Evolutionary conservation across 108 stramenopile genomes (phyloP).

Genomic region (Licmophora abbreviata): DNA sequence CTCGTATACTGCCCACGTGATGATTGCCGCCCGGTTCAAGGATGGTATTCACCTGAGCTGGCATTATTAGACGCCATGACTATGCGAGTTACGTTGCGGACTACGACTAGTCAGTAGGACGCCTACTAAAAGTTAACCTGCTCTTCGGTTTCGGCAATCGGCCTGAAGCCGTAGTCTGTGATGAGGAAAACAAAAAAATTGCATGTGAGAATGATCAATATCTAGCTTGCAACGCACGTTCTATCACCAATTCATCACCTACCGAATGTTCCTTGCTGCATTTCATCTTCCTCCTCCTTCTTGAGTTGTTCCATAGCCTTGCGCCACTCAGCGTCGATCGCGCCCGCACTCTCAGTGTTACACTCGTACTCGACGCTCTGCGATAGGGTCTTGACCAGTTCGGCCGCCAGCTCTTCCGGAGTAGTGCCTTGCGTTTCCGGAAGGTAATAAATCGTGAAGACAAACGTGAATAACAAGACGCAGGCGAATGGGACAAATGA

Average conservation of each 20-base stretch:
- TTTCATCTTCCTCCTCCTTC: conserved; percentile 64
- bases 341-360: conserved; percentile 35
- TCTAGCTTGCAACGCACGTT: not conserved
- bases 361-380: conserved; percentile 62
- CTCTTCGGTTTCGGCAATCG: conserved; percentile 30
- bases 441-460: conserved; percentile 48
- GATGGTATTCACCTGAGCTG: no score
- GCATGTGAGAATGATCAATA: not conserved
- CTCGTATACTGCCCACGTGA: no score
- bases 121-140: no score
- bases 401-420: conserved; percentile 58
- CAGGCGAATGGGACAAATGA: conserved; percentile 79
- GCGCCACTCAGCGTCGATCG: conserved; percentile 74
- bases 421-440: conserved; percentile 86
- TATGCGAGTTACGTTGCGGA: no score
- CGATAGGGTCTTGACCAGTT: conserved; percentile 57
- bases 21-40: not conserved
- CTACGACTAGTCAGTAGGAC: no score
- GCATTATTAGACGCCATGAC: no score
- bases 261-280: conserved; percentile 52
- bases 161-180: conserved; percentile 53
- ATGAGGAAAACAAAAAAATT: not conserved
- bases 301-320: conserved; percentile 81
- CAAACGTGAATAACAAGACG: conserved; percentile 48
- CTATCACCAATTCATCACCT: no score